These are phyloP conservation scores for Pestalotiopsis sp. DNA, from an alignment of 2,329 filamentous ascomycete species.

Conservation along the genomic window DNA sequence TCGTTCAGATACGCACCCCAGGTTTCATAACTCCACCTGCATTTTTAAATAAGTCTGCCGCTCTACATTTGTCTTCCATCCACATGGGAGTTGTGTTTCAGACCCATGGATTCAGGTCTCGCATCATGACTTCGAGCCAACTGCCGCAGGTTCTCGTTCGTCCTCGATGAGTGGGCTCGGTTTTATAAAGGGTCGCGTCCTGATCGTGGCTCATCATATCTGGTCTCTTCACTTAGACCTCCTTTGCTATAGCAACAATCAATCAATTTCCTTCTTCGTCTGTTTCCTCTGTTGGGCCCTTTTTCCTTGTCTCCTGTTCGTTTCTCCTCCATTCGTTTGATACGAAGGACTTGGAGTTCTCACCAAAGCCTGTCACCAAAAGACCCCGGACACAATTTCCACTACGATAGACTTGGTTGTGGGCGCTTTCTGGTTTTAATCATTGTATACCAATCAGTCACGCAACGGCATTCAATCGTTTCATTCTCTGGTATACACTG, in stretches of 20 bases:
- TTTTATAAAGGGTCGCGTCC: slow-evolving; percentile 38
- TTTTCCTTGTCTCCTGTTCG: slow-evolving; percentile 29
- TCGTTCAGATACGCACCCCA: slow-evolving; percentile 51
- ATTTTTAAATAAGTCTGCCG: slow-evolving; percentile 32
- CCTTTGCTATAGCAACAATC: slow-evolving; percentile 32
- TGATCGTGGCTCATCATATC: slow-evolving; percentile 34
- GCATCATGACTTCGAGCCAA: slow-evolving; percentile 43
- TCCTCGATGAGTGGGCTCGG: slow-evolving; percentile 38
- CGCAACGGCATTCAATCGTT: slow-evolving; percentile 16
- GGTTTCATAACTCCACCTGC: slow-evolving; percentile 52
- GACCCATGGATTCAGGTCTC: slow-evolving; percentile 35
- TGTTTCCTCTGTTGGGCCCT: slow-evolving; percentile 31
- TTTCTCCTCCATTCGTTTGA: slow-evolving; percentile 45
- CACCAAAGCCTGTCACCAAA: slow-evolving; percentile 16
- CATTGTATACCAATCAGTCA: slow-evolving; percentile 18
- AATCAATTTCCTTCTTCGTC: slow-evolving; percentile 25
- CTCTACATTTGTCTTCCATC: slow-evolving; percentile 28
- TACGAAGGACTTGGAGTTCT: slow-evolving; percentile 33
- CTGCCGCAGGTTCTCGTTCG: slow-evolving; percentile 46
- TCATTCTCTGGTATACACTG: slow-evolving; percentile 16
- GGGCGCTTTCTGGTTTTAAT: slow-evolving; percentile 29
- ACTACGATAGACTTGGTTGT: slow-evolving; percentile 12
- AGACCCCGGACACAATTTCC: slow-evolving; percentile 11
- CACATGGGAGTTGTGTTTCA: slow-evolving; percentile 36
- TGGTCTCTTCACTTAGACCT: slow-evolving; percentile 32